Evolutionary conservation across 208 protist genomes (phyloP), one percentile per base, ranked within the genome.

Genomic region (Tetramitus jugosus): DNA sequence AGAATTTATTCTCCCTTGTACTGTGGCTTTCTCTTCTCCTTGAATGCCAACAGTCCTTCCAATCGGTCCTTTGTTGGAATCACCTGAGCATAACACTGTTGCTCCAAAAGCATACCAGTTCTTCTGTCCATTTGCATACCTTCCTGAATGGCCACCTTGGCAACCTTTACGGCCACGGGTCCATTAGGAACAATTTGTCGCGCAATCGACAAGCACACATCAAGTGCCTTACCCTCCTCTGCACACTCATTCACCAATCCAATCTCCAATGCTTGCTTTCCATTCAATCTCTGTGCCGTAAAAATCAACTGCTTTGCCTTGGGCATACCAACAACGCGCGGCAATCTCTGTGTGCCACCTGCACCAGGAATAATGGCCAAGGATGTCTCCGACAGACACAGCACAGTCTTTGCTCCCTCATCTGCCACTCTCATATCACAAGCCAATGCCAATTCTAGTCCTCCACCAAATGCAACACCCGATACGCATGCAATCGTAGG

Each of bases 331-430:
- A 96, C 84, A 20, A 91, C 77, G 39, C 84, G 76, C 20, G 91
- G 89, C 13, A 94, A 82, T 29, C 91, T 84, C 56, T 90, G 86
- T 23, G 93, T 95, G 35, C 93, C 92, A 56, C 93, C 93, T 4
- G 92, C 93, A 46, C 92, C 93, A 13, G 93, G 93, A 60, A 96
- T 95, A 40, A 95, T 94, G 23, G 87, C 93, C 4, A 95, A 85
- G 14, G 86, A 83, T 35, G 92, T 94, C 76, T 96, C 93, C 0
- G 91, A 89, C 33, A 96, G 79, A 31, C 90, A 91, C 81, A 29
- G 79, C 83, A 35, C 85, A 84, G 17, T 85, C 86, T 23, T 93
- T 76, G 71, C 90, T 84, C 62, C 45, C 0, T 46, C 6, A 4
- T 46, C 45, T 13, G 52, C 67, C 6, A 85, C 31, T 40, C 83